These are phyloP conservation scores for Cylindrotheca closterium DNA, from an alignment of 108 stramenopile genomes.

Conservation along the genomic window DNA sequence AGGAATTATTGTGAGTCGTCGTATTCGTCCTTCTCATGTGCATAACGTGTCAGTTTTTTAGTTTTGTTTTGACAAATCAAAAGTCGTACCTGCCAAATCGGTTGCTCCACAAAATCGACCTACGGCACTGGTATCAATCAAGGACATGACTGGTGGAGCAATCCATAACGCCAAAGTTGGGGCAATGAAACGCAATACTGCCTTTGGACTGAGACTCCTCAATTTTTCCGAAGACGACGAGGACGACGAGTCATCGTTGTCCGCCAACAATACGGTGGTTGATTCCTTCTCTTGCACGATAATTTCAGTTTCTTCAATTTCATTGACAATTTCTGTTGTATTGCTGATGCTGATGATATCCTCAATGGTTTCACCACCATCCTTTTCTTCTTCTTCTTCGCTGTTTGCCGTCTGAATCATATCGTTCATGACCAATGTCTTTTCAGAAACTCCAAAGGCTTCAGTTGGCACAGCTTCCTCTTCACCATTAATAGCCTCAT, in stretches of 20 bases:
- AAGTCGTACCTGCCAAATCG: conserved; percentile 32
- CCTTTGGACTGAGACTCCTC: neutral
- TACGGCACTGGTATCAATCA: conserved; percentile 57
- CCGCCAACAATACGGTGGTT: no score
- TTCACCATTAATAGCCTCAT: neutral
- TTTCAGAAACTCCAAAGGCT: conserved; percentile 1
- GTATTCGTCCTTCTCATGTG: no score
- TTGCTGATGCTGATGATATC: neutral
- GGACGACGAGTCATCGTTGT: no score
- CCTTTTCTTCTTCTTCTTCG: neutral
- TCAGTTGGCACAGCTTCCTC: no score
- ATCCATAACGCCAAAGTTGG: conserved; percentile 39
- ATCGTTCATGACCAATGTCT: conserved; percentile 1
- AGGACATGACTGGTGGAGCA: conserved; percentile 51
- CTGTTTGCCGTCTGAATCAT: neutral
- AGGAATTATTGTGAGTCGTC: neutral
- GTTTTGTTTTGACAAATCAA: neutral
- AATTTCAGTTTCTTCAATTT: no score
- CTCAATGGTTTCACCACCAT: neutral
- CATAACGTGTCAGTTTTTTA: no score
- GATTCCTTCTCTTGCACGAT: no score
- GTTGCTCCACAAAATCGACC: conserved; percentile 31
- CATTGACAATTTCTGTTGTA: no score
- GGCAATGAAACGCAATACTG: conserved; percentile 15
- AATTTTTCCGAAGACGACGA: no score